Conservation (phyloP, 2,329 filamentous ascomycete genomes). For the Penicillium expansum region DNA sequence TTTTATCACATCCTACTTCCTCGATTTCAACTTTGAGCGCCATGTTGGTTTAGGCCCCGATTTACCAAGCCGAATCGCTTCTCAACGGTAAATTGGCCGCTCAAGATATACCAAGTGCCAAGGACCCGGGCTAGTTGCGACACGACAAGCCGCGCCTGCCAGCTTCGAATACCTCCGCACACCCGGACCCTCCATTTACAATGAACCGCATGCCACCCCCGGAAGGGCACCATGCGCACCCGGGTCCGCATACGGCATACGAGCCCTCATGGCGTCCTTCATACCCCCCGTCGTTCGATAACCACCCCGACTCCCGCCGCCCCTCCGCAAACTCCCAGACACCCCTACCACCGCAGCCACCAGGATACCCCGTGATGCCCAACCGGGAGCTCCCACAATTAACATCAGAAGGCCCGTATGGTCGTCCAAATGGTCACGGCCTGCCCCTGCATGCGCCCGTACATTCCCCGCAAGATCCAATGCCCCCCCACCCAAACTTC, state of each 20-base stretch:
- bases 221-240: slow-evolving; percentile 30
- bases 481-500: slow-evolving; percentile 27
- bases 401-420: slow-evolving; percentile 34
- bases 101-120: not conserved
- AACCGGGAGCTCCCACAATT: slow-evolving; percentile 37
- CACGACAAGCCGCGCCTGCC: not conserved
- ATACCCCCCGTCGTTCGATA: slow-evolving; percentile 31
- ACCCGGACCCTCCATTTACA: not conserved
- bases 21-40: not conserved
- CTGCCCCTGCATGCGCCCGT: slow-evolving; percentile 32
- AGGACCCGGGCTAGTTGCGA: not conserved
- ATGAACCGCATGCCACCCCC: slow-evolving; percentile 35
- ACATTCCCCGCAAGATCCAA: slow-evolving; percentile 29
- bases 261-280: slow-evolving; percentile 33
- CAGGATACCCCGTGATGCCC: slow-evolving; percentile 30
- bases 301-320: slow-evolving; percentile 32
- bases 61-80: not conserved
- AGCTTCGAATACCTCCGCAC: not conserved
- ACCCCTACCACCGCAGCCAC: slow-evolving; percentile 24
- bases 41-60: not conserved
- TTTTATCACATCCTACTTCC: not conserved
- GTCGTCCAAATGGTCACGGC: slow-evolving; percentile 31
- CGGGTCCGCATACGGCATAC: slow-evolving; percentile 29
- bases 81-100: not conserved
- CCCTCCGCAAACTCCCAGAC: slow-evolving; percentile 29